Conservation (phyloP, 192 early-diverging fungal genomes). For the Backusella mclennaniae region DNA sequence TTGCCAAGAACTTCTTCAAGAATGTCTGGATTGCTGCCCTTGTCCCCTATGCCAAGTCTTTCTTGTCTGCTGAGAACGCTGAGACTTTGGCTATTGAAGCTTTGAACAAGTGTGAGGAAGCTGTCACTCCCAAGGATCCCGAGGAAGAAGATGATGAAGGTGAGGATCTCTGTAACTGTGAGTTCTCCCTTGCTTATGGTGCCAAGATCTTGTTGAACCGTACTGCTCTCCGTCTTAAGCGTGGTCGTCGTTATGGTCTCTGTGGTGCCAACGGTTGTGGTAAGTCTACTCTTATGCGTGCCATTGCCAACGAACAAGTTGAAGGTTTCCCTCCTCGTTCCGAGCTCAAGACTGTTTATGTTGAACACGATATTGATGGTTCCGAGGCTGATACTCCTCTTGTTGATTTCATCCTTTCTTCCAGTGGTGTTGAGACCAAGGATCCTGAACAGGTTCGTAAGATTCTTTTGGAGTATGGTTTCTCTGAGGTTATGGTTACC, state of each 20-base stretch:
- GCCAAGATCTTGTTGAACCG: constrained; percentile 79
- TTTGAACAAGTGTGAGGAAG: constrained; percentile 47
- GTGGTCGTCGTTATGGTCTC: constrained; percentile 83
- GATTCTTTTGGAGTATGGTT: constrained; percentile 63
- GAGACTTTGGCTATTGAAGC: constrained; percentile 44
- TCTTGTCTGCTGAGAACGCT: constrained; percentile 54
- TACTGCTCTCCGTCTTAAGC: constrained; percentile 57
- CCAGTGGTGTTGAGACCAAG: constrained; percentile 57
- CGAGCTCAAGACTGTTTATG: constrained; percentile 76
- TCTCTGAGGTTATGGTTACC: constrained; percentile 62
- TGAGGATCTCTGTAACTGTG: constrained; percentile 66
- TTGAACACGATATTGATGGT: constrained; percentile 77
- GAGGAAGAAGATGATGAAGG: constrained; percentile 55
- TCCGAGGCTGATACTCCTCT: constrained; percentile 70
- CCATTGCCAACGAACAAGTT: constrained; percentile 81
- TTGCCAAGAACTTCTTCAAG: constrained; percentile 61
- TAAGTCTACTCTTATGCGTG: constrained; percentile 84
- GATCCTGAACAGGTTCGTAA: constrained; percentile 44
- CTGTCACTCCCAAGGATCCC: constrained; percentile 34
- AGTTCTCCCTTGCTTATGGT: constrained; percentile 83
- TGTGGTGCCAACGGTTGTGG: constrained; percentile 82
- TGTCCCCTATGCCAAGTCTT: constrained; percentile 52
- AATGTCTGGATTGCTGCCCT: constrained; percentile 65
- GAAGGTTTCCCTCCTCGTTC: constrained; percentile 77
- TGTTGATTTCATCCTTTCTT: constrained; percentile 63